Base-by-base conservation (phyloP, 768 basidiomycete genomes). In the Hysterangium stoloniferum region DNA sequence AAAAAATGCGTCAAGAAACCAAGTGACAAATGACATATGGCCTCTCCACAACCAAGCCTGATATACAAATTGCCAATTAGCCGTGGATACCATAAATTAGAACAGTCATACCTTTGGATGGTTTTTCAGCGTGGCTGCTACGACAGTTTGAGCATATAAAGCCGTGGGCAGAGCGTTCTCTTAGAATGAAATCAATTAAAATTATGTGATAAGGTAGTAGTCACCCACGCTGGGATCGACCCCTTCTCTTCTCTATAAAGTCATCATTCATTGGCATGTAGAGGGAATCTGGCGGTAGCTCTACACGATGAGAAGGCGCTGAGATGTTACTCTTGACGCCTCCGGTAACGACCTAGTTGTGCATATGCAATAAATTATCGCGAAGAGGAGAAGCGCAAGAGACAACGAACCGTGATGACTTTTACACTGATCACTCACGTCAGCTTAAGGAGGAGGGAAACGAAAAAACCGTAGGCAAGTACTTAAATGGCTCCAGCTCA, bases 401-500 rank as follows among this genome's bases (percentile, higher is more conserved):
- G 4, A 11, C 22, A 15, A 27, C 46, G 22, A 20, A 53, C 52
- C 33, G 52, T 53, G 13, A 33, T 34, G 27, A 53, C 52, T 20
- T 53, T 48, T 24, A 53, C 37, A 41, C 52, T 53, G 20, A 9
- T 13, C 28, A 51, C 22, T 13, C 22, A 12, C 7, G 32, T 51
- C 17, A 29, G 37, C 6, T 6, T 12, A 33, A 17, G 12, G 22
- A 11, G 8, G n/a, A 13, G 9, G 17, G 9, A 7, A 19, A 8
- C 17, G 8, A 42, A 17, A 22, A 44, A 7, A 4, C 22, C 22
- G 41, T n/a, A 37, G 31, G 25, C 2, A 40, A 29, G 6, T 45
- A 57, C 57, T 48, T 47, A 28, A 59, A 57, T 0, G 58, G 58
- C 11, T 29, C 40, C 20, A 59, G 34, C 35, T 59, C 58, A 1